phyloP scores from a whole-genome alignment of 768 basidiomycete genomes.

The Tephrocybe rancida region DNA sequence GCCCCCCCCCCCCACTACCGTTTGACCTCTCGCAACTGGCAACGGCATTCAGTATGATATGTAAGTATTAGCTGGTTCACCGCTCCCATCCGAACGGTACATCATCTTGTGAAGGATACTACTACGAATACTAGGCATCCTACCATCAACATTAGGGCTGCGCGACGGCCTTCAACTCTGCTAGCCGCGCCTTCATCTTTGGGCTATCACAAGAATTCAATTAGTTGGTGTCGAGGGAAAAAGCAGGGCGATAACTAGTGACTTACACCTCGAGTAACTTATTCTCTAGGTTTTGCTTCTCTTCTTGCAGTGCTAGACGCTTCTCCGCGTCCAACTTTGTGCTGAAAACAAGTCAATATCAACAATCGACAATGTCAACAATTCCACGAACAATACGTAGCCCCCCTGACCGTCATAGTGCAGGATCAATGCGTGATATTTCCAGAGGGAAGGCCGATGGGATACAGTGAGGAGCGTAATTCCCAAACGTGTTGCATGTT shows the following conservation, averaged over 20 bases:
- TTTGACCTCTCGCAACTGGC: no score
- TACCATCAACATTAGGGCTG: no score
- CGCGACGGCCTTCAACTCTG: conserved; percentile 56
- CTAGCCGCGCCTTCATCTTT: conserved; percentile 76
- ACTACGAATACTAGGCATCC: no score
- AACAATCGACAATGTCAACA: background rate
- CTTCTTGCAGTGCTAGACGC: conserved; percentile 88
- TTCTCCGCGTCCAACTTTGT: conserved; percentile 89
- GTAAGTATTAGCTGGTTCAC: no score
- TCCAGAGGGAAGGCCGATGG: conserved; percentile 93
- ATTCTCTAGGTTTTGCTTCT: conserved; percentile 87
- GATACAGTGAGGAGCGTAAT: conserved; percentile 96
- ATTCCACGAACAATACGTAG: conserved; percentile 81
- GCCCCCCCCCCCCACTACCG: no score
- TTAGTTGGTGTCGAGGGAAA: conserved; percentile 4
- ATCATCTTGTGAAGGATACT: no score
- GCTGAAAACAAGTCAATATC: conserved; percentile 38
- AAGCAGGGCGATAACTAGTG: background rate
- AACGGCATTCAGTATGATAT: no score
- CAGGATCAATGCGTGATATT: conserved; percentile 85
- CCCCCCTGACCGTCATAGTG: conserved; percentile 95
- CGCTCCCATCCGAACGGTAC: no score
- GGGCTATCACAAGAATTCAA: conserved; percentile 48
- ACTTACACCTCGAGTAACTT: conserved; percentile 88
- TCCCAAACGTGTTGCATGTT: conserved; percentile 80